Percentiles rank a stretch among this genome's conserved stretches.
phyloP scores from a whole-genome alignment of 2,329 filamentous ascomycete genomes.

The Paracorniculantispora psalliotae region DNA sequence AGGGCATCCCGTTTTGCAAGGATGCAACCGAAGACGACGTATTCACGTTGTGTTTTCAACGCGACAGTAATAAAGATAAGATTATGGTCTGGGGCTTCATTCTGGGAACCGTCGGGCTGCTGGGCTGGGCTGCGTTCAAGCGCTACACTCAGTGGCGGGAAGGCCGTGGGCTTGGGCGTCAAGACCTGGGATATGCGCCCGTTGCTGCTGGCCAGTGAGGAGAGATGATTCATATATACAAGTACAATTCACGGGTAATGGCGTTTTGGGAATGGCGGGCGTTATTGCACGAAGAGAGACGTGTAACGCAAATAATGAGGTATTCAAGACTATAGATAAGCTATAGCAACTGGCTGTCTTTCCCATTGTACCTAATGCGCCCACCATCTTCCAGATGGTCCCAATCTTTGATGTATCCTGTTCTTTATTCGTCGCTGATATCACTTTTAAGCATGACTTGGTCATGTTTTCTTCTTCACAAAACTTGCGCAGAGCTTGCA shows the following conservation, averaged over 20 bases:
- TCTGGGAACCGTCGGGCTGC: conserved; percentile 50
- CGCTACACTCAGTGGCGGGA: conserved; percentile 40
- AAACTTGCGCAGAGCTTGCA: not conserved
- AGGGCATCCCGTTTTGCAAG: conserved; percentile 59
- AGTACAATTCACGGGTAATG: not conserved
- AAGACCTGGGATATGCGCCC: conserved; percentile 26
- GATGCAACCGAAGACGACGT: conserved; percentile 58
- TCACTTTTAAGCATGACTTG: not conserved
- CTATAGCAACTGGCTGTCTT: not conserved
- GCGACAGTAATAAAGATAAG: conserved; percentile 62
- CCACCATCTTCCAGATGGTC: not conserved
- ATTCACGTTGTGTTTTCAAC: conserved; percentile 59
- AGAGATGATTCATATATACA: conserved; percentile 15
- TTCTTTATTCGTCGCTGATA: not conserved
- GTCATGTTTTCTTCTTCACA: not conserved
- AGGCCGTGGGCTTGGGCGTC: conserved; percentile 25
- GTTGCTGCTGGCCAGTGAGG: conserved; percentile 19
- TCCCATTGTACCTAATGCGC: not conserved
- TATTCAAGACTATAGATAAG: not conserved
- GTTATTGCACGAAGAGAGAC: not conserved
- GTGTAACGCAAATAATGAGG: not conserved
- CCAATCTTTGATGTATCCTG: not conserved
- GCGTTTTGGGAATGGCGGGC: not conserved
- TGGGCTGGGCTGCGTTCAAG: conserved; percentile 55
- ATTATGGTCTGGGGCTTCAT: conserved; percentile 63